Evolutionary conservation across 2,329 filamentous ascomycete genomes (phyloP), one percentile per base, ranked within the genome.

Genomic region (Xylaria digitata): DNA sequence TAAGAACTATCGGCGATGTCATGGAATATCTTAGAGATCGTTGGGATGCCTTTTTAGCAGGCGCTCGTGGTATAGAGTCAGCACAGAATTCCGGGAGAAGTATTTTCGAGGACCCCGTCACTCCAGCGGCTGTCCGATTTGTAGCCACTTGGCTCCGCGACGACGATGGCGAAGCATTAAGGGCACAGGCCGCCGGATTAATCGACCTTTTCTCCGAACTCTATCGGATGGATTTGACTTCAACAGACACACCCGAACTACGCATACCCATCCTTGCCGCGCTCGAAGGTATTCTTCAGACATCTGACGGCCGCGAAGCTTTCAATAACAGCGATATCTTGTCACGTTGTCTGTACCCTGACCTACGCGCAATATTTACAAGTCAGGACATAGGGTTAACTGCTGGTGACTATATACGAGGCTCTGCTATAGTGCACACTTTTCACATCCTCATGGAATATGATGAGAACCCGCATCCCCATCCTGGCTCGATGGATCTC

Each of bases 121-220:
- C 90, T 1, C 81, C 89, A 1, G 85, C 89, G 2, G 84, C 86
- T 0, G 77, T 91, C 23, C 80, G 87, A 50, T 80, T 86, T 0
- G 73, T 92, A 34, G 84, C 88, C 0, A 82, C 91, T 19, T 92
- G 90, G 90, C 79, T 92, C n/a, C 82, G 87, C 7, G 90, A 92
- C 68, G 89, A 92, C 63, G 89, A 91, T 46, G 88, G 87, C 46
- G 85, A 88, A 15, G 77, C 80, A 7, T 74, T 91, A 45, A 80
- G 88, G 11, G 83, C 80, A 55, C 86, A 90, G 72, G 85, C 84
- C 11, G 82, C 84, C 0, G 88, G 87, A 0, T 77, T 92, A 56
- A 84, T 83, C 66, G 90, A 92, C 70, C 85, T 92, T 81, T 81
- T 91, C 37, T 74, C 90, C 59, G 87, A 89, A 13, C 79, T 92